Evolutionary conservation across 2,329 filamentous ascomycete species (phyloP), one percentile per base, ranked within the genome.

Genomic region (Coniochaeta sp.): DNA sequence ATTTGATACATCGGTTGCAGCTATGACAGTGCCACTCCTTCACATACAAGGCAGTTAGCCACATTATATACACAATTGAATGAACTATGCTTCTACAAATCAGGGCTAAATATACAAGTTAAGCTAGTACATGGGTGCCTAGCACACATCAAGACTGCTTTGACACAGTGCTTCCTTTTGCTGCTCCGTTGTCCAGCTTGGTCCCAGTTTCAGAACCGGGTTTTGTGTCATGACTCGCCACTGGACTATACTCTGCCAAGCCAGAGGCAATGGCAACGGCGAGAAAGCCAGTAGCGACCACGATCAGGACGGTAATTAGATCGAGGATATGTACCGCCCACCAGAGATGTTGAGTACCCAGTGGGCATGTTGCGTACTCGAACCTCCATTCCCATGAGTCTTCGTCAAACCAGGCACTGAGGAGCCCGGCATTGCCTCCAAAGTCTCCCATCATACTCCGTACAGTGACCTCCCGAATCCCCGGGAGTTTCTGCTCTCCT

Each of bases 381-480:
- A 90, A 90, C 64, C 81, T 81, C 95, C 95, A 99, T 71, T 89
- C 85, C 79, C 85, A 87, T 1, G 74, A 73, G 2, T 81, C 77
- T 60, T 83, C 73, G 71, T 98, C 91, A 70, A 93, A 98, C 93
- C 93, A 99, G 0, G 90, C 82, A 63, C 89, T 95, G 44, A 99
- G 75, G 47, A 99, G 79, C 0, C 92, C 95, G 0, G 92, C 91
- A 71, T 97, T 95, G 22, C 95, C 95, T n/a, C 86, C 88, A 73
- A 89, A 99, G 60, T 90, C 90, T 60, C 95, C 95, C 95, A 99
- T 99, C 92, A 99, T 98, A 73, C 91, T 96, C 61, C 93, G 87
- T 2, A 99, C 89, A 0, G 95, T 99, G 64, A 98, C 86, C 74
- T 99, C 95, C 30, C 93, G 81, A 6, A 97, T 78, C 0, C 89